Percentiles rank a stretch among this genome's conserved stretches.
Evolutionary conservation across 805 yeast genomes (phyloP).

Genomic region (Yarrowia hollandica): DNA sequence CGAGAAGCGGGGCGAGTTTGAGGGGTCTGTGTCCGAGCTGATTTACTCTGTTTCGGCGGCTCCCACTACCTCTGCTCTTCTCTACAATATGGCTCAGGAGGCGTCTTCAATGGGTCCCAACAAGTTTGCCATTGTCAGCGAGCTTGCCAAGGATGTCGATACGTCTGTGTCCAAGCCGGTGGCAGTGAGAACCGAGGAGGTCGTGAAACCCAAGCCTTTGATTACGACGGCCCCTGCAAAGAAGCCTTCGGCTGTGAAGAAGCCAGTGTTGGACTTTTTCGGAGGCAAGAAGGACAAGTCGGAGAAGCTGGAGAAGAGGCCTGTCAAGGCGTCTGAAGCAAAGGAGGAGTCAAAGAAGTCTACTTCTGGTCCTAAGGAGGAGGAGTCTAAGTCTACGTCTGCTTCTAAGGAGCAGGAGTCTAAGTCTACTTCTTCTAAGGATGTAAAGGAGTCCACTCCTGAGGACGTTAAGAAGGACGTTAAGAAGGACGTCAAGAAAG

Average conservation of each 20-base stretch:
- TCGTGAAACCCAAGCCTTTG: conserved; percentile 2
- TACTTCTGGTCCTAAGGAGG: no score
- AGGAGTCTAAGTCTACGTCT: neutral
- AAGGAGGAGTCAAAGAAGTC: neutral
- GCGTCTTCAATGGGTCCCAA: neutral
- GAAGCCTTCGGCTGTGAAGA: neutral
- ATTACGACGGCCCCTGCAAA: neutral
- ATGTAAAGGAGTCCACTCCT: neutral
- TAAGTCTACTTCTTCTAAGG: neutral
- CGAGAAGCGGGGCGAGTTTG: neutral
- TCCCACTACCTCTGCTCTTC: neutral
- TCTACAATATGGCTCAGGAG: conserved; percentile 10
- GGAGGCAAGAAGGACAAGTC: conserved; percentile 9
- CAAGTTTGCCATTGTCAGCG: conserved; percentile 16
- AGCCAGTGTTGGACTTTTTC: conserved; percentile 10
- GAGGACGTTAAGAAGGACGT: neutral
- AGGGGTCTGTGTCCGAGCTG: neutral
- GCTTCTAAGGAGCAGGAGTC: neutral
- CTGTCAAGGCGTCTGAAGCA: no score
- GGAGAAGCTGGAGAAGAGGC: neutral
- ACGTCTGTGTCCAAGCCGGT: neutral
- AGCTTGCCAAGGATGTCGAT: neutral
- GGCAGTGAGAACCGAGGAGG: no score
- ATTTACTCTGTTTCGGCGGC: conserved; percentile 14
- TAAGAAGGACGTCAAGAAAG: neutral